These are phyloP conservation scores for Epichloe gansuensis DNA, from an alignment of 2,329 filamentous ascomycete species.

Conservation along the genomic window DNA sequence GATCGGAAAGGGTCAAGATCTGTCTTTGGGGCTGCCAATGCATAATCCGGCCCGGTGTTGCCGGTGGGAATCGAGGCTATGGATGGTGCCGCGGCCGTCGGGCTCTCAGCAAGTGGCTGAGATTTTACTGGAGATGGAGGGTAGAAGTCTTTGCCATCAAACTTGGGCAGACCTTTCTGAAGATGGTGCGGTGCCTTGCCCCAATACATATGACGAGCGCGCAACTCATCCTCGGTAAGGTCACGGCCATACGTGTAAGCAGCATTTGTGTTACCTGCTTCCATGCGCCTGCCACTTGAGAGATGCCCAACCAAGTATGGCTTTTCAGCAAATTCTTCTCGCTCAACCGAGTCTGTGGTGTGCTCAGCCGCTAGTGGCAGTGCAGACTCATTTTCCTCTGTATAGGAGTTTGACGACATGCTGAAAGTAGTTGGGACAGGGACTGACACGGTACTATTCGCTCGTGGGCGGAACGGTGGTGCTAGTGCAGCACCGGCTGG, in stretches of 20 bases:
- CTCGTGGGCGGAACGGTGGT: constrained; percentile 34
- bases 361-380: neutral
- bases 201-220: constrained; percentile 48
- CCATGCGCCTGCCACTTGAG: constrained; percentile 30
- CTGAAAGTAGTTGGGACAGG: constrained; percentile 2
- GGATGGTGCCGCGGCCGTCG: neutral
- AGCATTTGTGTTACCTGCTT: constrained; percentile 30
- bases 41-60: constrained; percentile 1
- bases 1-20: constrained; percentile 13
- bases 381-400: constrained; percentile 1
- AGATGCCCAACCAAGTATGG: constrained; percentile 45
- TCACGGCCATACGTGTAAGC: constrained; percentile 44
- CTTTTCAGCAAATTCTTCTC: constrained; percentile 6
- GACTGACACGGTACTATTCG: constrained; percentile 10
- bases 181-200: constrained; percentile 39
- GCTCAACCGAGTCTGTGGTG: constrained; percentile 6
- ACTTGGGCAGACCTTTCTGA: constrained; percentile 44
- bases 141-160: constrained; percentile 53
- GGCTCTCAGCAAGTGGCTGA: neutral
- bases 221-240: constrained; percentile 45
- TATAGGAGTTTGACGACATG: constrained; percentile 1
- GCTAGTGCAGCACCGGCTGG: constrained; percentile 35
- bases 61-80: constrained; percentile 1
- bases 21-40: constrained; percentile 1
- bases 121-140: constrained; percentile 34